A percentile compares a stretch with the other conserved stretches of the same genome.
Conservation (phyloP, 441 rosid species). For the Cnidoscolus chayamansa region DNA sequence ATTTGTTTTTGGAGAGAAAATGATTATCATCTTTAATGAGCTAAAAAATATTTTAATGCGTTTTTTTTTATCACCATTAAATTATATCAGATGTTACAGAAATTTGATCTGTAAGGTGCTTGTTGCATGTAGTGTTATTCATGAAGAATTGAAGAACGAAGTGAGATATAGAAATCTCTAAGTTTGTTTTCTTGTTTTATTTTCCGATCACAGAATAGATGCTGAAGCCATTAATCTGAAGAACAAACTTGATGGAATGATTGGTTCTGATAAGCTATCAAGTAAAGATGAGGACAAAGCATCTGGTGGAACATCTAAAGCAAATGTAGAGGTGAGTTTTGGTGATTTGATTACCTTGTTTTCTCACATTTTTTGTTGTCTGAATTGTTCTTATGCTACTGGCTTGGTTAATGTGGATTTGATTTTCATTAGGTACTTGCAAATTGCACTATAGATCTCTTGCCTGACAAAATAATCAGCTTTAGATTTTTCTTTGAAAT, state of each 20-base stretch:
- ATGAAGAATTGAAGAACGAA: constrained; percentile 8
- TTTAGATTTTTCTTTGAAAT: not conserved
- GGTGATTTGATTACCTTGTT: constrained; percentile 13
- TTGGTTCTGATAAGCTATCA: constrained; percentile 31
- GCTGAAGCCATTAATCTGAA: constrained; percentile 69
- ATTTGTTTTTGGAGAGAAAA: not conserved
- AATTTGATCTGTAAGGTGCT: constrained; percentile 1
- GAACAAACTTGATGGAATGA: constrained; percentile 60
- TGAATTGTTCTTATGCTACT: not conserved
- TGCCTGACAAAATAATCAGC: not conserved
- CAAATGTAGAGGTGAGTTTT: constrained; percentile 63
- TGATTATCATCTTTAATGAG: not conserved
- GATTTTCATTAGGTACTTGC: not conserved
- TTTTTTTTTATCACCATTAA: constrained; percentile 6
- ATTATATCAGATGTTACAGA: not conserved
- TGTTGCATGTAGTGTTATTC: constrained; percentile 5
- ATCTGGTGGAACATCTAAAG: constrained; percentile 42
- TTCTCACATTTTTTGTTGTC: not conserved
- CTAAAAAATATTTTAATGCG: not conserved
- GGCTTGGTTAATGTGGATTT: not conserved
- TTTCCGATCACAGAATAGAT: constrained; percentile 66
- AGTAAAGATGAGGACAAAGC: constrained; percentile 47
- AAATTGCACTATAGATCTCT: not conserved
- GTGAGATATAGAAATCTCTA: constrained; percentile 21
- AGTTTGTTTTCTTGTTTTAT: constrained; percentile 20